Conservation (phyloP, 2,329 filamentous ascomycete species). For the Didymella segeticola region DNA sequence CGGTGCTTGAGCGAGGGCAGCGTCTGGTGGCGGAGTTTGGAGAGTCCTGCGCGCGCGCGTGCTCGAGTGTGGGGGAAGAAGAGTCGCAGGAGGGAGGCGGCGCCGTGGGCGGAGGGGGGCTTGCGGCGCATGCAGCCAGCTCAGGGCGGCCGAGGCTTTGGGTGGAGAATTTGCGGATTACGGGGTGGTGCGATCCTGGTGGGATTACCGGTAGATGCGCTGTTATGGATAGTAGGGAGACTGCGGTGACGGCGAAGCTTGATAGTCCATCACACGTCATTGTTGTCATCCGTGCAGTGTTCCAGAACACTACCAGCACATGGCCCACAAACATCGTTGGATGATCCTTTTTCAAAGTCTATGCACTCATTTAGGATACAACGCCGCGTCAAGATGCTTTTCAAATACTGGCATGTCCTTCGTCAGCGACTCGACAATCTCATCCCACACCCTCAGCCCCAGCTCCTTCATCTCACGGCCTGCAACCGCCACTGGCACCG, state of each 20-base stretch:
- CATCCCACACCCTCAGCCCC: slow-evolving; percentile 39
- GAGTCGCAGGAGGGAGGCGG: slow-evolving; percentile 63
- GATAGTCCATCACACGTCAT: slow-evolving; percentile 16
- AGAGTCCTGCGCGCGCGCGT: slow-evolving; percentile 69
- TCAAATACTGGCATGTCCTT: slow-evolving; percentile 36
- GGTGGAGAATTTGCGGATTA: slow-evolving; percentile 4
- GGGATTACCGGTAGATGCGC: neutral
- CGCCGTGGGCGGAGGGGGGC: slow-evolving; percentile 37
- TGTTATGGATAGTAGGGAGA: no score
- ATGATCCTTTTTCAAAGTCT: no score
- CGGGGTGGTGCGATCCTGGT: neutral
- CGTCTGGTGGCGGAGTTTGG: slow-evolving; percentile 75
- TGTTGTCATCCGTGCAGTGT: slow-evolving; percentile 13
- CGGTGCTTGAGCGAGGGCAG: slow-evolving; percentile 73
- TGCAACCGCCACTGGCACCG: slow-evolving; percentile 35
- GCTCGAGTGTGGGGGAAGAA: slow-evolving; percentile 71
- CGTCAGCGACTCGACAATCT: slow-evolving; percentile 42
- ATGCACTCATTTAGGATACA: no score
- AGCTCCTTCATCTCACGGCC: slow-evolving; percentile 43
- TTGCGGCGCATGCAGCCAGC: slow-evolving; percentile 44
- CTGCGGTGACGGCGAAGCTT: slow-evolving; percentile 17
- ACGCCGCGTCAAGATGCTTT: slow-evolving; percentile 3
- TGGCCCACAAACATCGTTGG: no score
- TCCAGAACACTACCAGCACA: slow-evolving; percentile 5
- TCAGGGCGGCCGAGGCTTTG: slow-evolving; percentile 12